Conservation (phyloP, 352 stramenopile species). For the Phytophthora citrophthora region DNA sequence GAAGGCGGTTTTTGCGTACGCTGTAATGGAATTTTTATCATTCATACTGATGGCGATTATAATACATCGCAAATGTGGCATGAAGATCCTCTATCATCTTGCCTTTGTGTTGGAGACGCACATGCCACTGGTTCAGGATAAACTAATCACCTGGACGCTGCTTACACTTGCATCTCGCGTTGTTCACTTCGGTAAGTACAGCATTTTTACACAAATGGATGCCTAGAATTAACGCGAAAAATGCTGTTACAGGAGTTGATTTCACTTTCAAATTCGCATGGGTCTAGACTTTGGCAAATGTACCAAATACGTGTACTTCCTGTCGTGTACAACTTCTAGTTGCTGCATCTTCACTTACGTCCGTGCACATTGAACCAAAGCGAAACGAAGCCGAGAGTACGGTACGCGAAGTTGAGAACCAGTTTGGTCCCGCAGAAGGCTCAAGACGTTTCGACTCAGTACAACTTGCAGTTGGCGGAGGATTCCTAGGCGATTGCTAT, state of each 20-base stretch:
- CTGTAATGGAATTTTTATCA: conserved; percentile 26
- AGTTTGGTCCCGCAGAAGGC: conserved; percentile 39
- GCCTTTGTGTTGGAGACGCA: conserved; percentile 40
- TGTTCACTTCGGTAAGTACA: conserved; percentile 8
- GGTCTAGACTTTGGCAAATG: not conserved
- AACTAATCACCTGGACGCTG: conserved; percentile 7
- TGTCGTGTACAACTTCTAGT: too few relatives aligned
- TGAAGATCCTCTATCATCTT: conserved; percentile 24
- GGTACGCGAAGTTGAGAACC: too few relatives aligned
- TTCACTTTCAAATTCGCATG: conserved; percentile 22
- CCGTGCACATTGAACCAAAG: too few relatives aligned
- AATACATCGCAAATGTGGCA: conserved; percentile 10
- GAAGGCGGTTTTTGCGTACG: conserved; percentile 15
- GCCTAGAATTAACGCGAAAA: too few relatives aligned
- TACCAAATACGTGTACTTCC: too few relatives aligned
- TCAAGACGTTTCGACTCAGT: conserved; percentile 37
- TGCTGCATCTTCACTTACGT: too few relatives aligned
- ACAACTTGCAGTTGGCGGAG: conserved; percentile 39
- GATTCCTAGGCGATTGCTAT: conserved; percentile 17
- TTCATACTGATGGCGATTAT: conserved; percentile 14
- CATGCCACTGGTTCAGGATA: conserved; percentile 19
- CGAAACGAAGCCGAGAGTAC: too few relatives aligned
- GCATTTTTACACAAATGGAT: not conserved
- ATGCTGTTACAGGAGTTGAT: conserved; percentile 13
- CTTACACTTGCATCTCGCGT: conserved; percentile 5